Base-by-base conservation (phyloP, 805 yeast genomes). In the Yamadazyma nakazawae region DNA sequence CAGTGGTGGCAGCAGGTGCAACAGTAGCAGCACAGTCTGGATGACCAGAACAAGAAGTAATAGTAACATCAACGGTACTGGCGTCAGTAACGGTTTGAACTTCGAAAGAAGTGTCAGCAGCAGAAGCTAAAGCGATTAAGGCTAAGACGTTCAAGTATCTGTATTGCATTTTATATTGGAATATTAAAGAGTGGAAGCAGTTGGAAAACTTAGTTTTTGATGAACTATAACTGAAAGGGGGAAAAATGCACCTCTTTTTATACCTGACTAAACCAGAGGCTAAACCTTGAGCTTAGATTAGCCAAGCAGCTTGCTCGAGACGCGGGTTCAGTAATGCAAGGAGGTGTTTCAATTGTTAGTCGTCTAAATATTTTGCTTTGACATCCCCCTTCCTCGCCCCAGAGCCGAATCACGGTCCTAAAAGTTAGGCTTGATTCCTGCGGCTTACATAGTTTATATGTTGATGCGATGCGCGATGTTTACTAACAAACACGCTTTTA, bases 21-120 rank as follows among this genome's bases (percentile, higher is more conserved):
- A 40, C 43, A 12, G 16, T 18, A 38, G 41, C 50, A 26, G 58
- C 53, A 43, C 53, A 55, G 52, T 59, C 54, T 42, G 59, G 61
- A 47, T 63, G 48, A 40, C 67, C 66, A 21, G 63, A 46, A 55
- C 76, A 70, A n/a, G 70, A 62, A 45, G 74, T 69, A 54, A 68
- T 59, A 46, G 75, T 70, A 37, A 65, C 66, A 35, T 61, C 59
- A 40, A 65, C 63, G 49, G 73, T 62, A 53, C 48, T 26, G 40
- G 49, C 45, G 12, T 56, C 56, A 42, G 68, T 62, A 40, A 60
- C 62, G 31, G 67, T 62, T 44, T 51, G 57, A 36, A 58, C 47
- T 25, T 49, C 54, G 34, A 49, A 50, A 18, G 49, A 39, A 32
- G 61, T 55, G 14, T 54, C 35, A 34, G 58, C 54, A 49, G 66